Evolutionary conservation across 805 yeast genomes (phyloP), one percentile per base, ranked within the genome.

Genomic region (Ogataea neopini): DNA sequence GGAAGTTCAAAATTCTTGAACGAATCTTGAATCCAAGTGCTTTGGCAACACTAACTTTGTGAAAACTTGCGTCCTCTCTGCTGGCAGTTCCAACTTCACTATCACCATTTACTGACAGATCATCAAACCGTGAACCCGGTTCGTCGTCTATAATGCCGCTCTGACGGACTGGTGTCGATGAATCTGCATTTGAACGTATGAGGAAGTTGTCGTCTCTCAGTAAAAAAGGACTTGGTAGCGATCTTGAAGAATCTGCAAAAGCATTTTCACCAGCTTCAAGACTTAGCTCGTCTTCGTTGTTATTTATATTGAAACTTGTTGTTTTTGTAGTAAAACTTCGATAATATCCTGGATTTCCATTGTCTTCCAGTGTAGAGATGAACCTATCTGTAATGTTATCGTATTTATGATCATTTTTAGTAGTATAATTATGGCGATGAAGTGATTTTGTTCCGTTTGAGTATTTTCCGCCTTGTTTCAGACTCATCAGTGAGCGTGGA

Each of bases 1-100:
- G 60, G 17, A 66, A 64, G 25, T 61, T 68, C 33, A 77, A 62
- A 1, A 81, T 79, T 34, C 80, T 62, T 14, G 72, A 62, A 5
- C 60, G 61, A 4, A 64, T 54, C n/a, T 59, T 61, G 44, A 77
- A 69, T 2, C 80, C 77, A 29, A 81, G 61, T 0, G 84, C 83
- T 26, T 68, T 72, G 1, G 83, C 82, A 13, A 80, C 74, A 15
- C 63, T 61, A 5, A 65, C 70, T 37, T 70, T 62, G 40, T 72
- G 74, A 14, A 49, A 43, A 43, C 49, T 50, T 17, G 47, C 36
- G 11, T 48, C 56, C 7, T 48, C 50, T 19, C 44, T 15, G 3
- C 45, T 44, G 6, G 36, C 23, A 6, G 45, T 15, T 7, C 28
- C 43, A 11, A 26, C n/a, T 7, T 44, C 50, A n/a, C 46, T 28